A percentile compares a stretch with the other conserved stretches of the same genome.
phyloP scores from a whole-genome alignment of 2,329 filamentous ascomycete genomes.

The Penicillium sp. region DNA sequence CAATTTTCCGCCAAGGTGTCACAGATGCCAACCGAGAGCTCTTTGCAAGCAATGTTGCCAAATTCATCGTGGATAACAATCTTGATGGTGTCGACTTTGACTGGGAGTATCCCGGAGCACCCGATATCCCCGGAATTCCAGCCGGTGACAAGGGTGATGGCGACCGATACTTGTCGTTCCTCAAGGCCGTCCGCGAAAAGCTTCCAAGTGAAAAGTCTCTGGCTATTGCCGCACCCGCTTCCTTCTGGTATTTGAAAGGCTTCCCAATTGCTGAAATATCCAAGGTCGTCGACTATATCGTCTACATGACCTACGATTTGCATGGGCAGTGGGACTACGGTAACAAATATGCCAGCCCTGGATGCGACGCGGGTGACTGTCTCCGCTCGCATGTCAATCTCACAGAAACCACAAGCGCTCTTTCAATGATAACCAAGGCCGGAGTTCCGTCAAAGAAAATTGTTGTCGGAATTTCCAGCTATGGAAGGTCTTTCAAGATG shows the following conservation, averaged over 20 bases:
- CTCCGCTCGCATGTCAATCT: slow-evolving; percentile 45
- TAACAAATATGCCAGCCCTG: not conserved
- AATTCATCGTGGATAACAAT: slow-evolving; percentile 44
- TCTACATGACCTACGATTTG: slow-evolving; percentile 46
- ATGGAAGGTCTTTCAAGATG: slow-evolving; percentile 42
- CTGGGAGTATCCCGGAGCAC: slow-evolving; percentile 17
- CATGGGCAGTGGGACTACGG: slow-evolving; percentile 24
- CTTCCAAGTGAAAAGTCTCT: slow-evolving; percentile 22
- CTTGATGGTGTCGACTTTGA: slow-evolving; percentile 48
- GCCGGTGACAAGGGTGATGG: slow-evolving; percentile 30
- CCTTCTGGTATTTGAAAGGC: slow-evolving; percentile 34
- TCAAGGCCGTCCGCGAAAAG: slow-evolving; percentile 25
- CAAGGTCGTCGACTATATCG: slow-evolving; percentile 32
- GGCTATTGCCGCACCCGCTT: slow-evolving; percentile 30
- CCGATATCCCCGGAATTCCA: slow-evolving; percentile 7
- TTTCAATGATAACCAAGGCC: slow-evolving; percentile 43
- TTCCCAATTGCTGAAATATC: slow-evolving; percentile 34
- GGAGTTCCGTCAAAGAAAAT: slow-evolving; percentile 35
- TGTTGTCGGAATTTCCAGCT: slow-evolving; percentile 33
- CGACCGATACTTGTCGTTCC: slow-evolving; percentile 38
- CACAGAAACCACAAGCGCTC: slow-evolving; percentile 38
- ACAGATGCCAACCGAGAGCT: slow-evolving; percentile 38
- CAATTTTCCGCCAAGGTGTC: slow-evolving; percentile 42
- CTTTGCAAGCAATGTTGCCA: slow-evolving; percentile 39
- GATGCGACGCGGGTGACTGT: slow-evolving; percentile 27